Evolutionary conservation across 805 yeast species (phyloP).

Genomic region (Lipomyces japonicus): DNA sequence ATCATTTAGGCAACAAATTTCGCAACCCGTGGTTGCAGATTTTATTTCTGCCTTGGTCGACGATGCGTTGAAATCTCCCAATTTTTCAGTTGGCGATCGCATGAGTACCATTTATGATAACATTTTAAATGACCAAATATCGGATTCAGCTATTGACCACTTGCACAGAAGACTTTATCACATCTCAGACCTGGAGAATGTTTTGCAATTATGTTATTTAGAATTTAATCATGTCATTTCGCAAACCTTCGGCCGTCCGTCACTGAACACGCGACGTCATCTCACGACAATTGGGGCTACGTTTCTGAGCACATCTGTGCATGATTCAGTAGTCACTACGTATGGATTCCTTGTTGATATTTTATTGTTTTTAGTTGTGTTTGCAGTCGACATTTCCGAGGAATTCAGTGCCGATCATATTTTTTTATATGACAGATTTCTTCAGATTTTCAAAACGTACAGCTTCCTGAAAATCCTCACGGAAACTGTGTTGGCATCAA

Average conservation of each 20-base stretch:
- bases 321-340: constrained; percentile 3
- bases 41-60: constrained; percentile 41
- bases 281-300: constrained; percentile 9
- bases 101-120: constrained; percentile 21
- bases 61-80: constrained; percentile 31
- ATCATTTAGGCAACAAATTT: constrained; percentile 43
- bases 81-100: constrained; percentile 23
- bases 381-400: constrained; percentile 13
- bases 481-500: constrained; percentile 2
- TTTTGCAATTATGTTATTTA: constrained; percentile 11
- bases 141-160: constrained; percentile 26
- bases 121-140: constrained; percentile 17
- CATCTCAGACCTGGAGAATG: constrained; percentile 14
- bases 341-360: constrained; percentile 12
- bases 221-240: constrained; percentile 3
- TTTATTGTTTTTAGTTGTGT: constrained; percentile 18
- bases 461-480: constrained; percentile 7
- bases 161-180: constrained; percentile 16
- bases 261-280: constrained; percentile 8
- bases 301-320: constrained; percentile 1
- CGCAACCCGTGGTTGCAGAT: constrained; percentile 39
- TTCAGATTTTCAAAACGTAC: not conserved
- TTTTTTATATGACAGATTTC: constrained; percentile 9
- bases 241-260: constrained; percentile 6
- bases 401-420: constrained; percentile 15